Percentiles rank a stretch among this genome's conserved stretches.
phyloP scores from a whole-genome alignment of 2,329 filamentous ascomycete genomes.

The Beauveria pseudobassiana region DNA sequence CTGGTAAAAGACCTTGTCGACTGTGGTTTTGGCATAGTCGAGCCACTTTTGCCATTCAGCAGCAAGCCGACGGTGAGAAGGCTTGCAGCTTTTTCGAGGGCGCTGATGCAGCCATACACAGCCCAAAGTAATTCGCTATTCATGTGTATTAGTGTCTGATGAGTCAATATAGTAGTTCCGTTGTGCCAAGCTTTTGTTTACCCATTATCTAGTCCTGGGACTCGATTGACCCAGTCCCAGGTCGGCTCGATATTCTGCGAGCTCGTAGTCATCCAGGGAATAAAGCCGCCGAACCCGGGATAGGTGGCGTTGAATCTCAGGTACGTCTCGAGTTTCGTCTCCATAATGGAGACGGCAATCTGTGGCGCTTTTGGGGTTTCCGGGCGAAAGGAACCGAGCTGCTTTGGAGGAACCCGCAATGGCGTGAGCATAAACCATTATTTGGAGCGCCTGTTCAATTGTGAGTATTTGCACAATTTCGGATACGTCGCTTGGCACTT shows the following conservation, averaged over 20 bases:
- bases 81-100: constrained; percentile 23
- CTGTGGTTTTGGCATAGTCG: constrained; percentile 31
- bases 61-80: constrained; percentile 22
- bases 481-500: no score
- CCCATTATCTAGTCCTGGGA: constrained; percentile 35
- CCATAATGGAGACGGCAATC: constrained; percentile 29
- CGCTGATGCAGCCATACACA: constrained; percentile 32
- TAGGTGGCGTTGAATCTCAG: constrained; percentile 32
- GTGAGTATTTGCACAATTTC: background rate
- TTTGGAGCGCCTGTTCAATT: constrained; percentile 27
- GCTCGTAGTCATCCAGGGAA: constrained; percentile 31
- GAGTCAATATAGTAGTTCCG: no score
- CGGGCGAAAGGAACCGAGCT: constrained; percentile 30
- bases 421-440: constrained; percentile 36
- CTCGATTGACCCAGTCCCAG: constrained; percentile 30
- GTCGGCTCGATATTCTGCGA: constrained; percentile 24
- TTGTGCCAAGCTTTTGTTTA: constrained; percentile 11
- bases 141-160: background rate
- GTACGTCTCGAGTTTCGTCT: constrained; percentile 31
- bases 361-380: constrained; percentile 23
- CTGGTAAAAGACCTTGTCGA: constrained; percentile 29
- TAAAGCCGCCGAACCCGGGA: constrained; percentile 33
- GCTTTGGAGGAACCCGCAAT: constrained; percentile 30
- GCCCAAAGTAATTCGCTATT: constrained; percentile 33
- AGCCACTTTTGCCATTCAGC: constrained; percentile 31